Percentiles rank a stretch among this genome's conserved stretches.
Conservation (phyloP, 805 yeast genomes). For the Saturnispora galanensis region DNA sequence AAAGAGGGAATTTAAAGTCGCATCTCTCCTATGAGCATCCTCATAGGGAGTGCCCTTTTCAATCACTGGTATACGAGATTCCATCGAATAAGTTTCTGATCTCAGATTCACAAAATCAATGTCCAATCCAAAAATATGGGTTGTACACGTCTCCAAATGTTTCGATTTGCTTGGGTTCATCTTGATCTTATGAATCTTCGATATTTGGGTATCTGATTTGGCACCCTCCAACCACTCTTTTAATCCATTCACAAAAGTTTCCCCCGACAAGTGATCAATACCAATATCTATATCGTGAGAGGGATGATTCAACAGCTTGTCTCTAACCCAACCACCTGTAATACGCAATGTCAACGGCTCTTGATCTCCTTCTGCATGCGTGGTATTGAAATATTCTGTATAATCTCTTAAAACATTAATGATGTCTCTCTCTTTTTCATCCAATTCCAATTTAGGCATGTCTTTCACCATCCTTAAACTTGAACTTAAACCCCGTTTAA, state of each 20-base stretch:
- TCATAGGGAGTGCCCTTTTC: conserved; percentile 83
- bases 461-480: background rate
- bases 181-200: conserved; percentile 57
- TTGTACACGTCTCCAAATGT: conserved; percentile 94
- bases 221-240: conserved; percentile 35
- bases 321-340: conserved; percentile 99
- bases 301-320: conserved; percentile 70
- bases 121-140: conserved; percentile 72
- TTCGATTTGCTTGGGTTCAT: conserved; percentile 93
- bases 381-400: conserved; percentile 18
- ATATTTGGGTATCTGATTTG: conserved; percentile 6
- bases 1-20: conserved; percentile 87
- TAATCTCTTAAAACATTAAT: conserved; percentile 20
- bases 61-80: conserved; percentile 77
- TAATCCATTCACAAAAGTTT: conserved; percentile 65
- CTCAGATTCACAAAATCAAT: conserved; percentile 90
- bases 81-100: conserved; percentile 73
- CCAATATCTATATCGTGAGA: conserved; percentile 92
- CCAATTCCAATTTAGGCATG: conserved; percentile 15
- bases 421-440: conserved; percentile 19
- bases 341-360: conserved; percentile 44
- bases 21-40: conserved; percentile 91
- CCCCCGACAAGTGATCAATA: conserved; percentile 75
- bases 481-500: background rate
- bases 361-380: conserved; percentile 3